Evolutionary conservation across 257 asterid species (phyloP).

Genomic region (Forsythia suspensa): DNA sequence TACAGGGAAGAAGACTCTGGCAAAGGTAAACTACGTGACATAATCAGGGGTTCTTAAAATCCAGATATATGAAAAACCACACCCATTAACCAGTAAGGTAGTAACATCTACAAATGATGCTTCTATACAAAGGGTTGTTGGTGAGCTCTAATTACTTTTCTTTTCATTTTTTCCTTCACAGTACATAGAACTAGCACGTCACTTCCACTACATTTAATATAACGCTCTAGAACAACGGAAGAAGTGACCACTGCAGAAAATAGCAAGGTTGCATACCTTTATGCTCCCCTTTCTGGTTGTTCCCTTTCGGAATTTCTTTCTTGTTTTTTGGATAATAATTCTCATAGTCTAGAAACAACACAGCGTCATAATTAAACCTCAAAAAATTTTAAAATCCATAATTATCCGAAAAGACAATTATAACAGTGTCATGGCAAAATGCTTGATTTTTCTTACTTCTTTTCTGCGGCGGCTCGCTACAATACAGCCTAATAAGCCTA

Average conservation of each 20-base stretch:
- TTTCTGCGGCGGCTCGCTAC: constrained; percentile 60
- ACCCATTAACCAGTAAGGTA: background rate
- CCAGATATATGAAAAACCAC: background rate
- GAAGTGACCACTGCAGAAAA: background rate
- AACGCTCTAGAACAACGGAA: background rate
- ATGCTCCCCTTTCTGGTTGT: constrained; percentile 43
- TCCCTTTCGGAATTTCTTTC: constrained; percentile 54
- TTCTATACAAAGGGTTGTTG: background rate
- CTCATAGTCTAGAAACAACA: constrained; percentile 57
- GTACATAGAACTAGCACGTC: background rate
- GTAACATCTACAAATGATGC: background rate
- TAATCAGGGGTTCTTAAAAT: background rate
- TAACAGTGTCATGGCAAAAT: constrained; percentile 8
- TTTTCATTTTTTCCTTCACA: background rate
- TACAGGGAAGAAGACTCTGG: background rate
- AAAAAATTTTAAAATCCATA: background rate
- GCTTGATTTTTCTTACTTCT: constrained; percentile 39
- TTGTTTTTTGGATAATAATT: constrained; percentile 59
- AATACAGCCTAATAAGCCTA: constrained; percentile 54
- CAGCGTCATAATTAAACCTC: constrained; percentile 17
- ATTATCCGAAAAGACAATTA: background rate
- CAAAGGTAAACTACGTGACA: background rate
- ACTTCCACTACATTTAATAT: background rate
- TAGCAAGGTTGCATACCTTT: constrained; percentile 43
- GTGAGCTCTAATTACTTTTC: background rate